Conservation (phyloP, 768 basidiomycete genomes). For the Suillus subluteus region DNA sequence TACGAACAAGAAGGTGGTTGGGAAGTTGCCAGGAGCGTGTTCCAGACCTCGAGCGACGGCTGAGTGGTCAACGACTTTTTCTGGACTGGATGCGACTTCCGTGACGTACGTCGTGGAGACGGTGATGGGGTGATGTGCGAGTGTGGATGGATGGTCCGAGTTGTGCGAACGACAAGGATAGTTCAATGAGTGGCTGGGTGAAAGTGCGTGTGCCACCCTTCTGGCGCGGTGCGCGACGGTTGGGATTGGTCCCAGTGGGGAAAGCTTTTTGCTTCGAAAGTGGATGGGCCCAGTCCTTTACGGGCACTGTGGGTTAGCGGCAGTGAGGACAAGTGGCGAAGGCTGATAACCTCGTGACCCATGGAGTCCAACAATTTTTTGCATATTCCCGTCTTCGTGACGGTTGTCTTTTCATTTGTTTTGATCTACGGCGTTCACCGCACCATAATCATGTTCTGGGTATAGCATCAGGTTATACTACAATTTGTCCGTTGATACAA, state of each 20-base stretch:
- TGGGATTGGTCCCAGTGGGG: slow-evolving; percentile 39
- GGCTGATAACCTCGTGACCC: slow-evolving; percentile 35
- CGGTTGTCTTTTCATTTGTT: slow-evolving; percentile 9
- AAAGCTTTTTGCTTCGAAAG: slow-evolving; percentile 48
- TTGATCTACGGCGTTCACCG: background rate
- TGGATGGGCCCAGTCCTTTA: slow-evolving; percentile 26
- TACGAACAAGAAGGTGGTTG: slow-evolving; percentile 38
- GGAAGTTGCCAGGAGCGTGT: slow-evolving; percentile 21
- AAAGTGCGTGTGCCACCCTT: slow-evolving; percentile 35
- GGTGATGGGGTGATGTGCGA: slow-evolving; percentile 23
- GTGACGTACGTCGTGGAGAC: slow-evolving; percentile 15
- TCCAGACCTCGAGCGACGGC: slow-evolving; percentile 36
- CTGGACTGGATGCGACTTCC: slow-evolving; percentile 8
- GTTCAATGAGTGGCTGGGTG: slow-evolving; percentile 38
- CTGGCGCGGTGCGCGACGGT: slow-evolving; percentile 26
- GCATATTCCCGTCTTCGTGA: slow-evolving; percentile 29
- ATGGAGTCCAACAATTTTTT: slow-evolving; percentile 34
- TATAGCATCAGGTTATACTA: background rate
- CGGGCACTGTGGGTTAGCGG: slow-evolving; percentile 24
- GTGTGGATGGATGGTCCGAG: slow-evolving; percentile 31
- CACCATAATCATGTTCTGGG: background rate
- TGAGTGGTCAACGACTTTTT: slow-evolving; percentile 9
- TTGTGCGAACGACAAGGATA: slow-evolving; percentile 37
- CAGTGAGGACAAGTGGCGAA: slow-evolving; percentile 29
- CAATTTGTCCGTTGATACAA: background rate